Percentiles rank a stretch among this genome's conserved stretches.
These are phyloP conservation scores for Podospora comata DNA, from an alignment of 495 filamentous ascomycete species.

Conservation along the genomic window DNA sequence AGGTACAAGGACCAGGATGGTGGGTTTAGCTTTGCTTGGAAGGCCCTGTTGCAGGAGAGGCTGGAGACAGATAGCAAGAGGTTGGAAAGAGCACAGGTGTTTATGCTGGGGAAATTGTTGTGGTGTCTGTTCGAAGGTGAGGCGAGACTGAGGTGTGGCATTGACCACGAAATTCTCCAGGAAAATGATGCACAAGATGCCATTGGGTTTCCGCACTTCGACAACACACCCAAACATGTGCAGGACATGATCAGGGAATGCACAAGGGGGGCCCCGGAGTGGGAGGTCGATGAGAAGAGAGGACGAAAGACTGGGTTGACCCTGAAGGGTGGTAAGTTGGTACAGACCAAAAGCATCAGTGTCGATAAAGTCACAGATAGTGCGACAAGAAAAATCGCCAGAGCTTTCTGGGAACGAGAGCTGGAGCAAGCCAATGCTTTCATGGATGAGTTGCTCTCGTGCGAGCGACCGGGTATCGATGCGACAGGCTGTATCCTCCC, in stretches of 20 bases:
- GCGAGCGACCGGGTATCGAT: not conserved
- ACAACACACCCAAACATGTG: slow-evolving; percentile 17
- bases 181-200: slow-evolving; percentile 10
- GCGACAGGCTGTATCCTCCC: not conserved
- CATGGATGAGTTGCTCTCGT: slow-evolving; percentile 2
- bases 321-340: slow-evolving; percentile 13
- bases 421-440: slow-evolving; percentile 14
- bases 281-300: slow-evolving; percentile 10
- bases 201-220: slow-evolving; percentile 29
- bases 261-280: slow-evolving; percentile 30
- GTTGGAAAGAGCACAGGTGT: slow-evolving; percentile 32
- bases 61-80: not conserved
- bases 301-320: slow-evolving; percentile 11
- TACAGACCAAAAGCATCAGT: slow-evolving; percentile 5
- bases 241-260: slow-evolving; percentile 26
- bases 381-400: slow-evolving; percentile 7
- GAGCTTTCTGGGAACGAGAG: slow-evolving; percentile 13
- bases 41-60: slow-evolving; percentile 13
- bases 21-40: slow-evolving; percentile 28
- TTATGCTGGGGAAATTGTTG: slow-evolving; percentile 38
- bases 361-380: not conserved
- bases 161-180: slow-evolving; percentile 27
- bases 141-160: slow-evolving; percentile 25
- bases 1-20: slow-evolving; percentile 25
- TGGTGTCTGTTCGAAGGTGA: slow-evolving; percentile 39